Evolutionary conservation across 805 yeast genomes (phyloP), one percentile per base, ranked within the genome.

Genomic region (Wickerhamomyces hampshirensis): DNA sequence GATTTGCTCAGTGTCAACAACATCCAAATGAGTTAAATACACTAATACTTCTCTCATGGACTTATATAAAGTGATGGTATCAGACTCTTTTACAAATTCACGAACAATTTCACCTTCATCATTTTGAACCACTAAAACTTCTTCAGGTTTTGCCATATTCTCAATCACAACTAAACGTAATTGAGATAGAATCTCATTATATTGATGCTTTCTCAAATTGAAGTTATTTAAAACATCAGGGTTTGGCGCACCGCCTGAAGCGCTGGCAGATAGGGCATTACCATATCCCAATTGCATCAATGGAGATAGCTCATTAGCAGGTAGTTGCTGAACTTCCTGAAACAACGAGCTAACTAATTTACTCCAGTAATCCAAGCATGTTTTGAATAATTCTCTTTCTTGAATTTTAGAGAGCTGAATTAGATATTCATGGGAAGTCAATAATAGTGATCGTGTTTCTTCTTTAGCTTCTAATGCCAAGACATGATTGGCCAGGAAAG

Each of bases 81-180:
- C 99, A 58, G 93, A 83, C 63, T 93, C 99, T 56, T 86, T 87
- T 39, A 91, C 96, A 47, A 91, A 89, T 56, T 91, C 98, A 56
- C 99, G 78, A 30, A 93, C 98, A 60, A 93, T 91, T 66, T 93
- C 98, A 51, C 98, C 98, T 65, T 93, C 99, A 63, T 93, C 99
- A 59, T 91, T 91, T 62, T 93, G 98, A 34, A 89, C 97, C 65
- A 93, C 77, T 39, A 93, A 71, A 37, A 93, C 98, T 65, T 93
- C 99, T 62, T 93, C 98, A 4, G 99, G 99, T 60, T 95, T 80
- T 2, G 86, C 98, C 98, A 93, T 93, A 53, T 84, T 84, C 63
- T 89, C 98, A 53, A 93, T 93, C 56, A 93, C 82, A n/a, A 94
- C 95, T 42, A 83, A 68, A 63, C 99, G 78, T 53, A 93, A 71